Conservation (phyloP, 2,329 filamentous ascomycete genomes). For the Colletotrichum sp. region DNA sequence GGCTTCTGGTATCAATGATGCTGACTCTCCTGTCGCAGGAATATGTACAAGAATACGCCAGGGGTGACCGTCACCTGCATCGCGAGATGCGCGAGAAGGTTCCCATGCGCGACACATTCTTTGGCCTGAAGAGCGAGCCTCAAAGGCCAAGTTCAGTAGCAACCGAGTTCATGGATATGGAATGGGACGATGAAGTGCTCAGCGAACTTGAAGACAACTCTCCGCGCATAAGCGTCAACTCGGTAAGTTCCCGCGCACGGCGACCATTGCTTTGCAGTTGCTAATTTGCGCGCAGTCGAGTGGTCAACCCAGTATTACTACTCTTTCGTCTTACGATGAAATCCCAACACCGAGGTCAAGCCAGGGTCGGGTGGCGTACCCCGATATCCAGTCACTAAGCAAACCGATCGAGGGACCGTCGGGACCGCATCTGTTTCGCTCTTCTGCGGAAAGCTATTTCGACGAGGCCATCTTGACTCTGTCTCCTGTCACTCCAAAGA, state of each 20-base stretch:
- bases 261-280: background rate
- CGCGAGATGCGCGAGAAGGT: constrained; percentile 59
- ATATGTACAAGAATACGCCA: constrained; percentile 36
- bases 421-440: constrained; percentile 86
- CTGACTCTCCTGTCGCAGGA: constrained; percentile 31
- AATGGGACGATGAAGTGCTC: constrained; percentile 67
- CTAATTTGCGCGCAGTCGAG: constrained; percentile 24
- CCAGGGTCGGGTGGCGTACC: constrained; percentile 62
- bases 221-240: constrained; percentile 71
- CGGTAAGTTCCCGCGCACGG: constrained; percentile 58
- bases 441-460: constrained; percentile 61
- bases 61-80: constrained; percentile 41
- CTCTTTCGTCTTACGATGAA: constrained; percentile 87
- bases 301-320: constrained; percentile 79
- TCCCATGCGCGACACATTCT: constrained; percentile 62
- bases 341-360: constrained; percentile 76
- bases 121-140: constrained; percentile 58
- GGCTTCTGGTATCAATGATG: background rate
- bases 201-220: constrained; percentile 70
- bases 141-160: constrained; percentile 71
- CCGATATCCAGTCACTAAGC: constrained; percentile 52
- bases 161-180: constrained; percentile 81
- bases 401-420: constrained; percentile 79
- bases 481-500: constrained; percentile 75
- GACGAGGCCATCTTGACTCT: constrained; percentile 66